phyloP scores from a whole-genome alignment of 2,329 filamentous ascomycete genomes.

The Rhytidhysteron rufulum region DNA sequence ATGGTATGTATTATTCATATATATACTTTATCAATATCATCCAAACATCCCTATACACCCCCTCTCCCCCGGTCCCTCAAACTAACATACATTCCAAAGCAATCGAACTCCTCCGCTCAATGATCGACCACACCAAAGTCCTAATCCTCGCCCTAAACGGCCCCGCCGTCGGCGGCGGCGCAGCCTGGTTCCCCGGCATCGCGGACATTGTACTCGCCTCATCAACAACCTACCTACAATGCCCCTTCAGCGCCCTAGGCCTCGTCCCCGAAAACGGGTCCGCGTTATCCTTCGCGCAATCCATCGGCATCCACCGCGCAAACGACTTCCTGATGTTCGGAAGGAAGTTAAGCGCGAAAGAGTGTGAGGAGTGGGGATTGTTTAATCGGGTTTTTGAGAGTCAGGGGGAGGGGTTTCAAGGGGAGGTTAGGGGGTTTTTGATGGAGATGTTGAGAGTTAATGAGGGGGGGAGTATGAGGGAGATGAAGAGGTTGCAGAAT shows the following conservation, averaged over 20 bases:
- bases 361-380: slow-evolving; percentile 43
- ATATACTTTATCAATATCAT: neutral
- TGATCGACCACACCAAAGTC: slow-evolving; percentile 51
- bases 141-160: slow-evolving; percentile 51
- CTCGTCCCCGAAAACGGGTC: slow-evolving; percentile 50
- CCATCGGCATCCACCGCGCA: slow-evolving; percentile 48
- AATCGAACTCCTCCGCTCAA: slow-evolving; percentile 39
- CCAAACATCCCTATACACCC: neutral
- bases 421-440: slow-evolving; percentile 40
- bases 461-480: slow-evolving; percentile 52
- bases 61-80: neutral
- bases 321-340: slow-evolving; percentile 54
- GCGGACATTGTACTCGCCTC: slow-evolving; percentile 49
- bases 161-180: slow-evolving; percentile 47
- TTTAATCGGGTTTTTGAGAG: slow-evolving; percentile 45
- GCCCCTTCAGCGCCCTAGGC: slow-evolving; percentile 46
- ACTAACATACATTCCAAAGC: slow-evolving; percentile 5
- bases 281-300: slow-evolving; percentile 44
- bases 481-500: slow-evolving; percentile 50
- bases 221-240: slow-evolving; percentile 43
- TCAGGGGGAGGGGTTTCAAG: slow-evolving; percentile 40
- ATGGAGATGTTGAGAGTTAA: slow-evolving; percentile 42
- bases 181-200: slow-evolving; percentile 53
- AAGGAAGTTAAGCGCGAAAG: slow-evolving; percentile 41
- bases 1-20: slow-evolving; percentile 15